Evolutionary conservation across 495 filamentous ascomycete genomes (phyloP), one percentile per base, ranked within the genome.

Genomic region (Clohesyomyces aquaticus): DNA sequence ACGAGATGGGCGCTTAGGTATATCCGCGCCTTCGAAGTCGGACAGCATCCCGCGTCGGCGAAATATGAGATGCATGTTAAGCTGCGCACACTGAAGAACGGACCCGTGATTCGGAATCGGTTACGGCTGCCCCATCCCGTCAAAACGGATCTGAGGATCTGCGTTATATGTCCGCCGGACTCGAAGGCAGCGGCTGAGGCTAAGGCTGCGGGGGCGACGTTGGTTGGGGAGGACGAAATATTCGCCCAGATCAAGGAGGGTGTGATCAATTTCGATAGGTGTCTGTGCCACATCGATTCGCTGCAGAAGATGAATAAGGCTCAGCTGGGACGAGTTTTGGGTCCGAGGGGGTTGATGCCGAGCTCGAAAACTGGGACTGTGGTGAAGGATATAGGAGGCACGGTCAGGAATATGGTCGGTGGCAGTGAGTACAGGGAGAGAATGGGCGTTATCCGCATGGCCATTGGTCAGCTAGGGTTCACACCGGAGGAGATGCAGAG

Each of bases 51-150:
- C 16, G 78, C 82, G 0, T 76, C 74, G 10, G 76, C 83, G 45
- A 98, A 97, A 77, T 98, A 98, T 79, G 94, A 98, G 72, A 69
- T 97, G 45, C 82, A 88, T 69, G 73, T 98, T 69, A 89, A 87
- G 68, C 71, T 98, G 52, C 86, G 86, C 67, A 88, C 92, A 1
- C 75, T 80, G 61, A 91, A 90, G 77, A 92, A 91, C 73, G 91
- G 91, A 2, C 86, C 91, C 4, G 86, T 91, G 1, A 80, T 98
- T 55, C 90, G 93, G 53, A 92, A 89, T 75, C 88, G 91, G 74
- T 80, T 98, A 74, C 87, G 87, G 47, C 86, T 98, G 27, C 94
- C 94, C 1, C 91, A 93, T 73, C 87, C 91, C 16, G 88, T 97
- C 59, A 87, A 91, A 71, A 92, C 88, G 55, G 89, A 92, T 72